phyloP scores from a whole-genome alignment of 2,329 filamentous ascomycete genomes.

The Phialophora expanda region DNA sequence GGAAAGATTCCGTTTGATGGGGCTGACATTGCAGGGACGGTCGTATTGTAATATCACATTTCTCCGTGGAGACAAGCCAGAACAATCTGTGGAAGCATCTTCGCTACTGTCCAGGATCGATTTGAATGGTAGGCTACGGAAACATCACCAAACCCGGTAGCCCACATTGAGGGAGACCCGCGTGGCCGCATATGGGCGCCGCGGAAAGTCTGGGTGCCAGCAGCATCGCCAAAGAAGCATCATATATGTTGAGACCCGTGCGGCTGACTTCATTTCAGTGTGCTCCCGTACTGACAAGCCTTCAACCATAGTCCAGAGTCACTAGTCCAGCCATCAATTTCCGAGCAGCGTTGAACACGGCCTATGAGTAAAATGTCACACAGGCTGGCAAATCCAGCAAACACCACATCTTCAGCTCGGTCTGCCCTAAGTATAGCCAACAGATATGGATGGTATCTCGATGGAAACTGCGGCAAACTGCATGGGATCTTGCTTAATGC shows the following conservation, averaged over 20 bases:
- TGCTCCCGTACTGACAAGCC: not conserved
- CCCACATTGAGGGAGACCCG: not conserved
- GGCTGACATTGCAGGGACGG: not conserved
- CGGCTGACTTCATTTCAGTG: not conserved
- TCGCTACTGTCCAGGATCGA: not conserved
- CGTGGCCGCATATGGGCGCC: not conserved
- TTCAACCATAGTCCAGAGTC: not conserved
- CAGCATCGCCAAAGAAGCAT: not conserved
- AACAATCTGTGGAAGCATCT: not conserved
- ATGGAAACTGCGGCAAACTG: not conserved
- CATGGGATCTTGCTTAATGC: not conserved
- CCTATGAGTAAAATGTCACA: not conserved
- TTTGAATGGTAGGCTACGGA: not conserved
- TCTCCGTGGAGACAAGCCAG: conserved; percentile 18
- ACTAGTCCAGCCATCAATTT: not conserved
- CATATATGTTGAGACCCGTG: not conserved
- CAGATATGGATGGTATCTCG: not conserved
- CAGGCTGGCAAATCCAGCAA: not conserved
- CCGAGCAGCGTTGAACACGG: not conserved
- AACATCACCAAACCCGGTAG: not conserved
- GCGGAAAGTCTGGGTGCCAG: not conserved
- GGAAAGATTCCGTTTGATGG: conserved; percentile 20
- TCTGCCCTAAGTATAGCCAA: not conserved
- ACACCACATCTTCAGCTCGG: not conserved
- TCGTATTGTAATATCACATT: not conserved